These are phyloP conservation scores for Clarireedia monteithiana DNA, from an alignment of 2,329 filamentous ascomycete genomes.

Conservation along the genomic window DNA sequence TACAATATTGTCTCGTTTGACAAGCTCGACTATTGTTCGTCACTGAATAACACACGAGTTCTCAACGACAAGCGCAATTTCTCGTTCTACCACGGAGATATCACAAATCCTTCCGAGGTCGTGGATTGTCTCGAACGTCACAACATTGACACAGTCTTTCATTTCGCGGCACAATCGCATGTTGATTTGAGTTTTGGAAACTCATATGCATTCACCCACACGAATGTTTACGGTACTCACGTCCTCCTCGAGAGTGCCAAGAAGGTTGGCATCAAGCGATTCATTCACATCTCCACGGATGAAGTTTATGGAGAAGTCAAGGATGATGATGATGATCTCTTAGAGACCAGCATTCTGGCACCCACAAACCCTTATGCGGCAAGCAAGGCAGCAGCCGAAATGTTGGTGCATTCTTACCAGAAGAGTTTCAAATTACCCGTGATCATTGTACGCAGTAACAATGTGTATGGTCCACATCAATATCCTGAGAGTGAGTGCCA, in stretches of 20 bases:
- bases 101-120: conserved; percentile 64
- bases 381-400: conserved; percentile 74
- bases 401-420: conserved; percentile 80
- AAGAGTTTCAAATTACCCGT: conserved; percentile 75
- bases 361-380: conserved; percentile 79
- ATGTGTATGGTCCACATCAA: conserved; percentile 79
- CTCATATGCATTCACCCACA: conserved; percentile 73
- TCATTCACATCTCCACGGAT: conserved; percentile 78
- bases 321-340: conserved; percentile 61
- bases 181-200: conserved; percentile 79
- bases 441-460: conserved; percentile 76
- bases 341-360: conserved; percentile 66
- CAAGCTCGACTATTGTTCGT: conserved; percentile 77
- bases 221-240: conserved; percentile 79
- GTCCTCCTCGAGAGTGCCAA: conserved; percentile 71
- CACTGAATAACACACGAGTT: conserved; percentile 68
- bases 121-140: conserved; percentile 62
- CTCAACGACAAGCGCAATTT: conserved; percentile 65
- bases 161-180: conserved; percentile 81
- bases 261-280: conserved; percentile 61
- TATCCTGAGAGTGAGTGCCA: conserved; percentile 65
- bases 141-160: conserved; percentile 71
- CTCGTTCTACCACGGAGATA: conserved; percentile 70
- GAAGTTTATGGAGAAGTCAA: conserved; percentile 79
- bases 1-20: conserved; percentile 81